These are phyloP conservation scores for Pythium monospermum DNA, from an alignment of 352 stramenopile genomes.

Conservation along the genomic window DNA sequence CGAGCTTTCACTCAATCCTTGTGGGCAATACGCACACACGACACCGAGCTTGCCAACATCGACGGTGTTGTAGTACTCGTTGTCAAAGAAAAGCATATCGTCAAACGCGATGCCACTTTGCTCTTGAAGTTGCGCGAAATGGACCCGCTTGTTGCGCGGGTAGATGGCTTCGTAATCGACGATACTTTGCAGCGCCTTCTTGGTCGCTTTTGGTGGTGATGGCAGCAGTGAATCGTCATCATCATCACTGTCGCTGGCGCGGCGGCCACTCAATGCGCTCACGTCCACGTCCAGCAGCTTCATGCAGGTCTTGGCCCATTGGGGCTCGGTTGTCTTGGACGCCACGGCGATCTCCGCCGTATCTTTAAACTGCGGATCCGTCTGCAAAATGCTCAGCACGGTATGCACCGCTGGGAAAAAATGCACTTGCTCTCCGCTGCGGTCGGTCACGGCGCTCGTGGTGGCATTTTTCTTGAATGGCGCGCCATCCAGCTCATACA, in stretches of 20 bases:
- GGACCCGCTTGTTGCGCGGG: conserved; percentile 78
- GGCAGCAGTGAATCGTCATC: too few species aligned
- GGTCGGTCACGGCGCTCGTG: conserved; percentile 61
- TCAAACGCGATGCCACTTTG: conserved; percentile 89
- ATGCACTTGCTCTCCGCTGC: conserved; percentile 67
- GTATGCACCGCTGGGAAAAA: conserved; percentile 68
- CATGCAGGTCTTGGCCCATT: conserved; percentile 79
- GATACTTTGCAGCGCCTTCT: conserved; percentile 46
- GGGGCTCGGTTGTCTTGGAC: conserved; percentile 65
- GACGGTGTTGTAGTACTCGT: conserved; percentile 80
- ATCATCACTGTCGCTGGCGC: too few species aligned
- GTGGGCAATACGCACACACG: conserved; percentile 69
- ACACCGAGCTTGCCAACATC: conserved; percentile 68
- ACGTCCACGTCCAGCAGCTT: conserved; percentile 51
- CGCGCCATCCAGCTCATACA: conserved; percentile 80
- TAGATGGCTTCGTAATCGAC: conserved; percentile 84
- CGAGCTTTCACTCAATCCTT: conserved; percentile 58
- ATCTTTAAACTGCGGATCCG: conserved; percentile 54
- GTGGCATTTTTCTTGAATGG: conserved; percentile 65
- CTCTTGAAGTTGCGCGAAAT: conserved; percentile 91
- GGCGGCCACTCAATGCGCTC: neutral
- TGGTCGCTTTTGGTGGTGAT: too few species aligned
- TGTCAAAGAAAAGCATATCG: conserved; percentile 97
- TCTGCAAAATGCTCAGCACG: conserved; percentile 69
- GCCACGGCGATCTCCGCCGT: conserved; percentile 60